phyloP scores from a whole-genome alignment of 2,329 filamentous ascomycete genomes.

The Chaetoscypha palmicola region DNA sequence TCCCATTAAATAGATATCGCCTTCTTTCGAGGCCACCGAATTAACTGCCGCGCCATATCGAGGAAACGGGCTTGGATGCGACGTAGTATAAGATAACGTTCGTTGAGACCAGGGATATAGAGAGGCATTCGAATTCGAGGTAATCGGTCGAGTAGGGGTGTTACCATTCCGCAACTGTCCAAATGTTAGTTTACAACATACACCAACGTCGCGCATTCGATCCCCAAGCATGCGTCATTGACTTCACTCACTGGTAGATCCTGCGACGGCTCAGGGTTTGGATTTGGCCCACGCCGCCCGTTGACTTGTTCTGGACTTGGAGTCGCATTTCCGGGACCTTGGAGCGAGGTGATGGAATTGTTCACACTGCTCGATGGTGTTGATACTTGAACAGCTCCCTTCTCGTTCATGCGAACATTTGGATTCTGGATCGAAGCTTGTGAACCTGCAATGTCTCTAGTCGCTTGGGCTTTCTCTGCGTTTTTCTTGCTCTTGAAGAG shows the following conservation, averaged over 20 bases:
- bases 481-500: slow-evolving; percentile 78
- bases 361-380: slow-evolving; percentile 49
- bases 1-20: slow-evolving; percentile 96
- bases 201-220: slow-evolving; percentile 5
- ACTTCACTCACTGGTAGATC: slow-evolving; percentile 35
- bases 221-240: slow-evolving; percentile 10
- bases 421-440: slow-evolving; percentile 44
- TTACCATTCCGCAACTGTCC: slow-evolving; percentile 48
- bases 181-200: slow-evolving; percentile 3
- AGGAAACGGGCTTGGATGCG: slow-evolving; percentile 81
- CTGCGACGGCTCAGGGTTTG: slow-evolving; percentile 23
- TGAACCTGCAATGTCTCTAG: slow-evolving; percentile 27
- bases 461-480: slow-evolving; percentile 52
- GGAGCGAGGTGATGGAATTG: slow-evolving; percentile 60
- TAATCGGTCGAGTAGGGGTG: slow-evolving; percentile 29
- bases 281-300: slow-evolving; percentile 47
- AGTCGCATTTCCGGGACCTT: slow-evolving; percentile 30
- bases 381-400: slow-evolving; percentile 55
- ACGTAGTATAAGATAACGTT: slow-evolving; percentile 75
- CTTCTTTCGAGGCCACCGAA: slow-evolving; percentile 85
- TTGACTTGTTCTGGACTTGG: slow-evolving; percentile 39
- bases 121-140: slow-evolving; percentile 60
- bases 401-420: slow-evolving; percentile 43
- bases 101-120: slow-evolving; percentile 96
- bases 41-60: slow-evolving; percentile 97